Percentiles rank a stretch among this genome's conserved stretches.
These are phyloP conservation scores for Myxozyma melibiosi DNA, from an alignment of 805 yeast genomes.

Conservation along the genomic window DNA sequence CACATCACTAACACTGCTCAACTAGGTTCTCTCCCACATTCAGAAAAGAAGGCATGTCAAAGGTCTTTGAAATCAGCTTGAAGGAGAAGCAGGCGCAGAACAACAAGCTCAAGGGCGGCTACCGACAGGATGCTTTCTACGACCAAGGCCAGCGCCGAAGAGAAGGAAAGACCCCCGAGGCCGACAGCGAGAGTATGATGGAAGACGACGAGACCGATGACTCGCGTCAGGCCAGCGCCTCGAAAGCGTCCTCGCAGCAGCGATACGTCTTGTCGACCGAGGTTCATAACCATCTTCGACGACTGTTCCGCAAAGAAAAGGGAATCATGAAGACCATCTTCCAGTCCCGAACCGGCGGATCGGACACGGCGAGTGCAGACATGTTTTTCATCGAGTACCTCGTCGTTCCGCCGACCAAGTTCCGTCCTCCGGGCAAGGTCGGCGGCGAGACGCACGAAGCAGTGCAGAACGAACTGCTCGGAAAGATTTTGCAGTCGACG, in stretches of 20 bases:
- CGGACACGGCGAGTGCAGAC: constrained; percentile 59
- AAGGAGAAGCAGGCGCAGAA: constrained; percentile 77
- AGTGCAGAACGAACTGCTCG: constrained; percentile 83
- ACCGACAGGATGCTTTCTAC: constrained; percentile 70
- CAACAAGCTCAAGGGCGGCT: constrained; percentile 79
- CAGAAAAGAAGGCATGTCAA: constrained; percentile 92
- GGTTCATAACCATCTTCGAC: constrained; percentile 72
- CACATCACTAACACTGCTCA: neutral
- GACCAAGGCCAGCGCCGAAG: constrained; percentile 36
- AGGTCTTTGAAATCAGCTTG: constrained; percentile 86
- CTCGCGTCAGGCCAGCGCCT: neutral
- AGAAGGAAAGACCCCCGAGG: constrained; percentile 15
- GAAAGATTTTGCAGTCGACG: constrained; percentile 78
- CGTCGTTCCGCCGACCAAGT: constrained; percentile 95
- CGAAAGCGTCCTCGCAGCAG: constrained; percentile 57
- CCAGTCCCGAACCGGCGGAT: constrained; percentile 71
- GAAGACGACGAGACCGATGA: constrained; percentile 39
- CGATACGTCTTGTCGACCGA: constrained; percentile 88
- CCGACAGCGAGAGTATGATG: constrained; percentile 34
- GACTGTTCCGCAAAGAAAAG: constrained; percentile 76
- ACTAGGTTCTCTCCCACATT: constrained; percentile 73
- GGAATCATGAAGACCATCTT: constrained; percentile 68
- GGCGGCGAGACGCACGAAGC: constrained; percentile 97
- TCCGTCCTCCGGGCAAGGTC: constrained; percentile 92
- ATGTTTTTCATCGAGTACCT: constrained; percentile 86